Conservation (phyloP, 352 stramenopile species). For the Pseudoperonospora humuli region DNA sequence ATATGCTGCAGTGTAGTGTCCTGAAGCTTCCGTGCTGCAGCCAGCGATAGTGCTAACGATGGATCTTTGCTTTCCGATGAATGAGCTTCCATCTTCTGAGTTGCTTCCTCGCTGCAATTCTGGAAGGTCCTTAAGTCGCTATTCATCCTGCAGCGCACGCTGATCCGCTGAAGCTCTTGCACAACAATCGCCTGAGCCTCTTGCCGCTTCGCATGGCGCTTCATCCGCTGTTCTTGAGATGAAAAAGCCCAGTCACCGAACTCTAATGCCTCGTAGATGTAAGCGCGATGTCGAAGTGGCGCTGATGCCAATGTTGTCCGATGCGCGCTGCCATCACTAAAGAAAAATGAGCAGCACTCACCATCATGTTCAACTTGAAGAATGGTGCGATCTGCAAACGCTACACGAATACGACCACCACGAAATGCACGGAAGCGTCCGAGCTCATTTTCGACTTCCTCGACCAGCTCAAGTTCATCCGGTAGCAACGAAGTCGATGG, state of each 20-base stretch:
- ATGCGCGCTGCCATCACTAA: conserved; percentile 31
- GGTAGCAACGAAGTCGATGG: neutral
- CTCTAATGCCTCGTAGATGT: conserved; percentile 46
- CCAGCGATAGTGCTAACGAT: conserved; percentile 18
- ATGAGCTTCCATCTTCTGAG: conserved; percentile 1
- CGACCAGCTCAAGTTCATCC: conserved; percentile 20
- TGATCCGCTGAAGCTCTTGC: conserved; percentile 38
- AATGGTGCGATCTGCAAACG: conserved; percentile 69
- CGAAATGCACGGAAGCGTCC: conserved; percentile 61
- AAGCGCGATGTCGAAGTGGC: conserved; percentile 29
- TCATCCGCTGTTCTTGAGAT: conserved; percentile 42
- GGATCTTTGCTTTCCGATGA: neutral
- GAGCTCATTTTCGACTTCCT: conserved; percentile 37
- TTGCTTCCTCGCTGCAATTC: conserved; percentile 1
- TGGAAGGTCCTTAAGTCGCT: neutral
- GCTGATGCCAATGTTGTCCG: conserved; percentile 35
- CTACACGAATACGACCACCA: conserved; percentile 52
- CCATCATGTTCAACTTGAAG: conserved; percentile 35
- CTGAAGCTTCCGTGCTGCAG: conserved; percentile 36
- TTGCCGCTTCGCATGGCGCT: conserved; percentile 27
- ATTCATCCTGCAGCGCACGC: conserved; percentile 37
- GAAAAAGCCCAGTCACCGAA: conserved; percentile 65
- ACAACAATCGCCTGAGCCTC: conserved; percentile 21
- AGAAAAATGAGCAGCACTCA: conserved; percentile 43
- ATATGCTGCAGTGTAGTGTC: conserved; percentile 49